phyloP scores from a whole-genome alignment of 306 rosid species.

The Begonia loranthoides region DNA sequence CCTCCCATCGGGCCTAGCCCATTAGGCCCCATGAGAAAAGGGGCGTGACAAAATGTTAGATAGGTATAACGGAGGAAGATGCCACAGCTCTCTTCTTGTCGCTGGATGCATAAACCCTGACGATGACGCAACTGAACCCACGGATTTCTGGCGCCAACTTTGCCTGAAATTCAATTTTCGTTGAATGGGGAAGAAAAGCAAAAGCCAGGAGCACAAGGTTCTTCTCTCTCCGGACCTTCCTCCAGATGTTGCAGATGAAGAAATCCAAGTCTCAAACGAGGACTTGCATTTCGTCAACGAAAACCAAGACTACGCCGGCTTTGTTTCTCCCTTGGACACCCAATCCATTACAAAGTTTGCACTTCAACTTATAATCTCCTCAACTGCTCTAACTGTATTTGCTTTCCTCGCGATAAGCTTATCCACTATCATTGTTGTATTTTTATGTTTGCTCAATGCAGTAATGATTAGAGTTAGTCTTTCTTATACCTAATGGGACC shows the following conservation, averaged over 20 bases:
- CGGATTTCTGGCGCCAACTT: no score
- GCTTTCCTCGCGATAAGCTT: not conserved
- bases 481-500: no score
- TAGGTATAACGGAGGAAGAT: no score
- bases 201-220: constrained; percentile 37
- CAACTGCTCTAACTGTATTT: no score
- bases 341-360: constrained; percentile 69
- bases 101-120: no score
- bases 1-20: no score
- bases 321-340: constrained; percentile 58
- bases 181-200: constrained; percentile 34
- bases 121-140: no score
- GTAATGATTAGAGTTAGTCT: no score
- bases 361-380: not conserved
- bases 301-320: constrained; percentile 56
- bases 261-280: constrained; percentile 77
- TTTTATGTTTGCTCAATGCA: not conserved
- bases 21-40: no score
- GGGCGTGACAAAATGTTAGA: no score
- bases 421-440: not conserved
- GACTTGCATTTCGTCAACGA: constrained; percentile 48
- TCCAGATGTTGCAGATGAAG: constrained; percentile 72
- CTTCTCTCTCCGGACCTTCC: constrained; percentile 91
- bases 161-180: not conserved
- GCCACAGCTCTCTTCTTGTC: no score